These are phyloP conservation scores for Fibroporia radiculosa DNA, from an alignment of 768 basidiomycete species.

Conservation along the genomic window DNA sequence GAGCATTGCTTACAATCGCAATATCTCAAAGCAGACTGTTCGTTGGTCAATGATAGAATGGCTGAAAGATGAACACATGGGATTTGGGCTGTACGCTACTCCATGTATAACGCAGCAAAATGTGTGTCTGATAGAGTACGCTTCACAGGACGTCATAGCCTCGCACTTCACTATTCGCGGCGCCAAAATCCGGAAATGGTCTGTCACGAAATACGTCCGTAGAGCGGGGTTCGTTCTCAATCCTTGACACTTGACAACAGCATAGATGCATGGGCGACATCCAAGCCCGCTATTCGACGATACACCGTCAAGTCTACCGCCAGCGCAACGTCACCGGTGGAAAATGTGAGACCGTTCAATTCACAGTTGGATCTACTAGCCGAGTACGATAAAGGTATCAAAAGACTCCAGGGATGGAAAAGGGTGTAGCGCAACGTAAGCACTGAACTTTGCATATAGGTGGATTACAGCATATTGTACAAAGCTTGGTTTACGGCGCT, in stretches of 20 bases:
- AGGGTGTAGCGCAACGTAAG: background rate
- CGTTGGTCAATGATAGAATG: constrained; percentile 50
- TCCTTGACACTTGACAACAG: constrained; percentile 13
- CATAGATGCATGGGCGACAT: constrained; percentile 27
- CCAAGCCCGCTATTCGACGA: constrained; percentile 22
- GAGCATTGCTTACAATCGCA: constrained; percentile 40
- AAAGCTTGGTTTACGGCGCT: background rate
- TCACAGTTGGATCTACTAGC: constrained; percentile 2
- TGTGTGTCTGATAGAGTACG: background rate
- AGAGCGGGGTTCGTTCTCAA: background rate
- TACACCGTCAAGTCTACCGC: constrained; percentile 7
- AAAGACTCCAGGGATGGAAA: constrained; percentile 23
- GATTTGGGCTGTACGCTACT: constrained; percentile 37
- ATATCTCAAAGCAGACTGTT: constrained; percentile 35
- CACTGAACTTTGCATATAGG: background rate
- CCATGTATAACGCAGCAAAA: background rate
- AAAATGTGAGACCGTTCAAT: background rate
- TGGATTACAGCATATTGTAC: background rate
- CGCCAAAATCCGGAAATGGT: constrained; percentile 36
- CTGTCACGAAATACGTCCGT: constrained; percentile 13
- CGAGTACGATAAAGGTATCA: constrained; percentile 33
- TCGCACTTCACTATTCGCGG: constrained; percentile 39
- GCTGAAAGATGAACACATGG: constrained; percentile 36
- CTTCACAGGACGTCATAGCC: constrained; percentile 38
- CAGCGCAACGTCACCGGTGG: background rate